A percentile compares a stretch with the other conserved stretches of the same genome.
phyloP scores from a whole-genome alignment of 371 early-diverging fungal species.

The Capniomyces stellatus region DNA sequence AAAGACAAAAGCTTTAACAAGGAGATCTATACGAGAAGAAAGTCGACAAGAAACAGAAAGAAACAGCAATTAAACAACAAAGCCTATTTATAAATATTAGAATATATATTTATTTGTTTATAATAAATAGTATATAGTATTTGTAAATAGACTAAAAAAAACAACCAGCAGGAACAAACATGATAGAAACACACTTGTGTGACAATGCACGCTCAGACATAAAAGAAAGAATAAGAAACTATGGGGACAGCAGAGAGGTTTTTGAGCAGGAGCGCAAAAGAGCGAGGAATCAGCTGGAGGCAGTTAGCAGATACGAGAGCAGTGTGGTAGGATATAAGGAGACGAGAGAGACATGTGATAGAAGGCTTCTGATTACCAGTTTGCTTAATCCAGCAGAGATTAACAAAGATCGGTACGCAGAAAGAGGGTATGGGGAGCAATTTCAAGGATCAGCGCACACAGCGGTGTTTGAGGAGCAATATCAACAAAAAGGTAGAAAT shows the following conservation, averaged over 20 bases:
- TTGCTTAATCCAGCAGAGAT: not conserved
- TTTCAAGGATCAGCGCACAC: not conserved
- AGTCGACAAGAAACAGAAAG: too few species aligned
- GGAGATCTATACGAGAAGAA: too few species aligned
- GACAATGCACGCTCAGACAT: constrained; percentile 11
- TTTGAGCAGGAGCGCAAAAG: constrained; percentile 5
- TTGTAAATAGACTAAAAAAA: too few species aligned
- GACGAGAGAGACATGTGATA: not conserved
- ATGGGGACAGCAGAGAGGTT: not conserved
- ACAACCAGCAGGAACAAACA: too few species aligned
- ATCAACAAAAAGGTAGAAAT: too few species aligned
- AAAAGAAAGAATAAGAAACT: constrained; percentile 11
- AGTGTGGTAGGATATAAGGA: not conserved
- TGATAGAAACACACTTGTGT: too few species aligned
- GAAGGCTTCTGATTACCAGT: not conserved
- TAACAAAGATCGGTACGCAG: not conserved
- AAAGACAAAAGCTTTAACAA: too few species aligned
- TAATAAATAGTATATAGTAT: too few species aligned
- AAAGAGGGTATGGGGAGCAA: not conserved
- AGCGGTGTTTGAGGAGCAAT: too few species aligned
- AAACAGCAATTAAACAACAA: too few species aligned
- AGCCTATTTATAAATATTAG: too few species aligned
- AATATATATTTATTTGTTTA: too few species aligned
- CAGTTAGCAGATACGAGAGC: not conserved
- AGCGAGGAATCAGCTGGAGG: not conserved